Evolutionary conservation across 345 rosid genomes (phyloP), one percentile per base, ranked within the genome.

Genomic region (Geranium rotundifolium): DNA sequence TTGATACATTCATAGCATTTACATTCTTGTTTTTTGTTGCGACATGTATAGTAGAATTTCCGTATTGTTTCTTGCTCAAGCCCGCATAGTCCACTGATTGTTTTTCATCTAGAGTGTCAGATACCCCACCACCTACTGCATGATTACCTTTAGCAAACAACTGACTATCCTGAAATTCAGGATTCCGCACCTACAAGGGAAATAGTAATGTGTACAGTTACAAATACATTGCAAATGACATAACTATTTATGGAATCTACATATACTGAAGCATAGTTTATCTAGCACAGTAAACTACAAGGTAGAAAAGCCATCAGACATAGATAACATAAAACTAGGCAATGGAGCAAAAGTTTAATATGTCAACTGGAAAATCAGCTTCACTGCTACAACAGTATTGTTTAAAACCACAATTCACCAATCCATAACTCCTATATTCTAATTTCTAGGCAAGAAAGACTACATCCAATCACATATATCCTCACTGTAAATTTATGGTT

Each of bases 181-280:
- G 67, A 79, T 69, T 70, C 62, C 77, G 80, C 80, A 34, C 82
- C 99, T 88, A 67, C 69, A 73, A 64, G 73, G 30, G 67, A 59
- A 64, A 78, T 59, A 31, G 39, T 9, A 46, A 12, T 12, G 12
- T 46, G 16, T 46, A 46, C 52, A 46, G 16, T 14, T 9, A 46
- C 3, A 9, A 46, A 46, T 14, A 46, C 12, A 14, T 46, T 10
- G 16, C 14, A 3, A 14, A 3, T 46, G 3, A 23, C 27, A 23
- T 23, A 23, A 23, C 2, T 23, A 23, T 23, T 1, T 2, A 46
- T 4, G 10, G 52, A 46, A 46, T 46, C 52, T 14, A 7, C 13
- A 7, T 46, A 46, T 46, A 46, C 27, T 46, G 15, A 46, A 46
- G 3, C 52, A 46, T 46, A 46, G 14, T 9, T 46, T 7, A 9